These are phyloP conservation scores for Cladosporium sp. DNA, from an alignment of 2,329 filamentous ascomycete species.

Conservation along the genomic window DNA sequence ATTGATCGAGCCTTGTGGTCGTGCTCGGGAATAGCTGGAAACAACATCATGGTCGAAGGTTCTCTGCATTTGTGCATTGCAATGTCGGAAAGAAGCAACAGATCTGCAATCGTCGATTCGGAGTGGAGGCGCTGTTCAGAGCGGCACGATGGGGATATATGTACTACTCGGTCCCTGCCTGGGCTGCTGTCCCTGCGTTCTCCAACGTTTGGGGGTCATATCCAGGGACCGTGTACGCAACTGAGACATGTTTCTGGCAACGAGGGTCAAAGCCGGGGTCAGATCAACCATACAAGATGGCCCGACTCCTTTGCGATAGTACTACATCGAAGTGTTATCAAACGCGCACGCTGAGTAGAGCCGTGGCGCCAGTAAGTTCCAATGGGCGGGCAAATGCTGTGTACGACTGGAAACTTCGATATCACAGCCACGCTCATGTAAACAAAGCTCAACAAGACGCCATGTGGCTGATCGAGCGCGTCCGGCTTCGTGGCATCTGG, in stretches of 20 bases:
- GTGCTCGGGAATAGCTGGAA: neutral
- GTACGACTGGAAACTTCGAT: neutral
- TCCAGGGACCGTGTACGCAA: neutral
- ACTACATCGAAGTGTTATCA: neutral
- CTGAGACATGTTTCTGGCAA: conserved; percentile 7
- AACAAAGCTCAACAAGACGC: conserved; percentile 1
- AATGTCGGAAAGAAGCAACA: neutral
- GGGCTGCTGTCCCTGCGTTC: neutral
- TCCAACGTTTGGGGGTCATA: conserved; percentile 2
- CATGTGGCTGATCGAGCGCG: conserved; percentile 2
- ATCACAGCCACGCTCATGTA: neutral
- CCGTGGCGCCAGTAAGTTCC: neutral
- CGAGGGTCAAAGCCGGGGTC: neutral
- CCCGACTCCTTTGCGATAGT: neutral
- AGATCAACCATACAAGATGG: neutral
- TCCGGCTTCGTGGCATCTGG: neutral
- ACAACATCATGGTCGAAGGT: neutral
- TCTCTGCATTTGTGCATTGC: neutral
- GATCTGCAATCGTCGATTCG: conserved; percentile 18
- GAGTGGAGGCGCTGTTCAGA: neutral
- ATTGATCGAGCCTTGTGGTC: neutral
- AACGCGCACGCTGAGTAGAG: neutral
- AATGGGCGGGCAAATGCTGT: neutral
- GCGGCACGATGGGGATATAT: conserved; percentile 5
- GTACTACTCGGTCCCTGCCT: conserved; percentile 2